phyloP scores from a whole-genome alignment of 2,329 filamentous ascomycete genomes.

The Pseudogymnoascus sp. region DNA sequence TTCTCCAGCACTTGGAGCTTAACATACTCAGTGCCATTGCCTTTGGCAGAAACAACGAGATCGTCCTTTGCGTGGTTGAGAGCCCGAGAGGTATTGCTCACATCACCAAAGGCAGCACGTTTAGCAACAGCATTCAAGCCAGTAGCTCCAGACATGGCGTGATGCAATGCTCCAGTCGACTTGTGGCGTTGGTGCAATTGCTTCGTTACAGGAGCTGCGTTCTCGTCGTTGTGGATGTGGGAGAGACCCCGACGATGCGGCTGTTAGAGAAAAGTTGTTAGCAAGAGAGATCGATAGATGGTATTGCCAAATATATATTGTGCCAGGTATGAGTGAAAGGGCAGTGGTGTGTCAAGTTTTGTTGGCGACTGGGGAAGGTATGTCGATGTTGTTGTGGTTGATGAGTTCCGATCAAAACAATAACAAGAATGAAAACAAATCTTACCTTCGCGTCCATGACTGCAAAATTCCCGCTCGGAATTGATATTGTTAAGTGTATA shows the following conservation, averaged over 20 bases:
- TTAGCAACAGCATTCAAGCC: constrained; percentile 59
- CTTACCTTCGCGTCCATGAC: constrained; percentile 36
- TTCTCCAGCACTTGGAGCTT: constrained; percentile 28
- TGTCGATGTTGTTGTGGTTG: neutral
- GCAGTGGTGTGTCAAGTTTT: constrained; percentile 17
- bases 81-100: constrained; percentile 56
- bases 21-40: constrained; percentile 19
- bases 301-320: neutral
- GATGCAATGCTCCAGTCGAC: constrained; percentile 56
- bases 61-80: constrained; percentile 45
- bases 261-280: constrained; percentile 37
- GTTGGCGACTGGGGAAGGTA: neutral
- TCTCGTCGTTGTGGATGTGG: constrained; percentile 61
- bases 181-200: constrained; percentile 76
- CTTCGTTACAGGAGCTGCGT: constrained; percentile 45
- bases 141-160: constrained; percentile 41
- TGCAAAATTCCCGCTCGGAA: constrained; percentile 4
- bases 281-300: constrained; percentile 8
- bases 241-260: constrained; percentile 57
- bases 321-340: constrained; percentile 14
- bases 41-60: constrained; percentile 39
- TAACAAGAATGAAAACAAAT: constrained; percentile 12
- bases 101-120: constrained; percentile 71
- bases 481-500: neutral
- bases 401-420: neutral